Evolutionary conservation across 2,329 filamentous ascomycete genomes (phyloP), one percentile per base, ranked within the genome.

Genomic region (Aureobasidium vineae): DNA sequence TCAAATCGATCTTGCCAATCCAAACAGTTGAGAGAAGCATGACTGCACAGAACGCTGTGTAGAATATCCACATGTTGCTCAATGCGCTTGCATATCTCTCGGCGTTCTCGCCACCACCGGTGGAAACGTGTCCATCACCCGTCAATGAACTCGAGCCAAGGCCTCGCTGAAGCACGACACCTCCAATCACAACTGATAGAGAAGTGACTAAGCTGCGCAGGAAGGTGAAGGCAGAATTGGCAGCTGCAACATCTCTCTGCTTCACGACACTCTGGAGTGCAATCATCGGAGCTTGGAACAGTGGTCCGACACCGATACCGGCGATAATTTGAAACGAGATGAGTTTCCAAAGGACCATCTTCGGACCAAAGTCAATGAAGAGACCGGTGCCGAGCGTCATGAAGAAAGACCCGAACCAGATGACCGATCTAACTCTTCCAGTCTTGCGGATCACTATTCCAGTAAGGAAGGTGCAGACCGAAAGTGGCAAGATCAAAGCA

Each of bases 401-500:
- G 1, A 82, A 66, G 1, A 75, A 63, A 0, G 75, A 69, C 3
- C 83, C 83, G 2, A 77, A 45, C 76, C 79, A 81, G 66, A 83
- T 79, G 3, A 82, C 69, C 16, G 80, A 77, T 0, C 77, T 73
- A 67, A 83, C 84, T 45, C 78, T 76, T 19, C 83, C 83, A 1
- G 80, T 84, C 23, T 75, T 75, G 68, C 82, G 78, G 66, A 83
- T 83, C 28, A 82, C 69, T n/a, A 84, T 66, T 1, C 84, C 85
- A 1, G 77, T 76, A 0, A 77, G 43, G 2, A 85, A 77, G 63
- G 81, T 79, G 0, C 75, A 73, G 1, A 79, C 68, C 31, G 77
- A 85, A 47, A 87, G 83, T 0, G 89, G 88, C 0, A 91, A 79
- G 2, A 90, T 79, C 16, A 89, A 82, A 0, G 88, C 71, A 50